Percentiles rank a stretch among this genome's conserved stretches.
Evolutionary conservation across 164 flowering plant species (phyloP).

Genomic region (Annona squamosa): DNA sequence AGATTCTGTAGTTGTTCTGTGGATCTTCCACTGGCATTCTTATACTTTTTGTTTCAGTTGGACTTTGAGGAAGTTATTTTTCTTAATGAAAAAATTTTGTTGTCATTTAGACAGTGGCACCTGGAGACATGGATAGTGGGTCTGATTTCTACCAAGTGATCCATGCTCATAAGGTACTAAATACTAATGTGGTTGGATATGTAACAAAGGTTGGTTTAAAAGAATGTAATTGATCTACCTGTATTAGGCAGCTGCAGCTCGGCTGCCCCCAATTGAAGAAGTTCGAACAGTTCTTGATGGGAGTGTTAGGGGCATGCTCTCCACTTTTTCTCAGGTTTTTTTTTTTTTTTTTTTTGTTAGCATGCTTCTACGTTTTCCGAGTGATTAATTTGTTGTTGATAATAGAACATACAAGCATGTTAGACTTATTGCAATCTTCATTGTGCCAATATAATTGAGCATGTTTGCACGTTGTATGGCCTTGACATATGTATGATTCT

Average conservation of each 20-base stretch:
- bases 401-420: no score
- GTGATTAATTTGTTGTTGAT: no score
- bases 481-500: neutral
- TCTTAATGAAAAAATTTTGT: neutral
- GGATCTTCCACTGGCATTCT: neutral
- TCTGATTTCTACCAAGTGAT: constrained; percentile 35
- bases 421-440: neutral
- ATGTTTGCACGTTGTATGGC: neutral
- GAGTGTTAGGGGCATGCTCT: constrained; percentile 59
- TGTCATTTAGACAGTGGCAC: constrained; percentile 20
- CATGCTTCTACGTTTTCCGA: no score
- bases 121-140: constrained; percentile 25
- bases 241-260: constrained; percentile 56
- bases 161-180: constrained; percentile 56
- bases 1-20: neutral
- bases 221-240: neutral
- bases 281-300: constrained; percentile 54
- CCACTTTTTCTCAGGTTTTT: constrained; percentile 69
- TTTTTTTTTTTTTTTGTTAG: neutral
- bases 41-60: neutral
- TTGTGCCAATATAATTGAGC: neutral
- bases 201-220: no score
- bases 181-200: neutral
- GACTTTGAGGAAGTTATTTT: neutral
- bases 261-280: constrained; percentile 71